Conservation (phyloP, 129 eudicot genomes). For the Centaurea solstitialis region DNA sequence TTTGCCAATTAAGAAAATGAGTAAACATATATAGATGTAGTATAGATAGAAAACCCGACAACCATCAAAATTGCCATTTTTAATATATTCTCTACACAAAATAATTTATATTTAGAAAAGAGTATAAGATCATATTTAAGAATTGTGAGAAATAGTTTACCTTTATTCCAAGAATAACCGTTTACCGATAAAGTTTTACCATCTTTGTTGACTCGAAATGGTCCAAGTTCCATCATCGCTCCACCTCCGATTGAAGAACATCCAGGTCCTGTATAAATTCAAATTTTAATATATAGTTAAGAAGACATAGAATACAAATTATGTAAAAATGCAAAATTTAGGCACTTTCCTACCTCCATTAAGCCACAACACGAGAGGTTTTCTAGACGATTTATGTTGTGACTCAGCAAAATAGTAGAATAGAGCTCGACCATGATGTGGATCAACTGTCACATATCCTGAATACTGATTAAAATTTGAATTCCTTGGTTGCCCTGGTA, state of each 20-base stretch:
- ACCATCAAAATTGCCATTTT: background rate
- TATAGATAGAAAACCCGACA: background rate
- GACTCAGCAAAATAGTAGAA: constrained; percentile 56
- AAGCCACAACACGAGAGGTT: constrained; percentile 88
- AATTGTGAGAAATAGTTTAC: constrained; percentile 26
- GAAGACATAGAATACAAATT: background rate
- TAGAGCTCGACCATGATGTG: constrained; percentile 43
- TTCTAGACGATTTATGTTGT: constrained; percentile 16
- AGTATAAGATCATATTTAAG: background rate
- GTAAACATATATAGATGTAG: background rate
- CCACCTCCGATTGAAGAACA: constrained; percentile 94
- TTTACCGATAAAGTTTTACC: constrained; percentile 62
- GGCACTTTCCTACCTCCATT: constrained; percentile 66
- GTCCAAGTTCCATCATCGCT: constrained; percentile 79
- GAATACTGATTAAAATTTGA: constrained; percentile 54
- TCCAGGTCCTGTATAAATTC: constrained; percentile 66
- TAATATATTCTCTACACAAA: background rate
- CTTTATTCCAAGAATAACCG: constrained; percentile 66
- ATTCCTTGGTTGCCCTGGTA: constrained; percentile 58
- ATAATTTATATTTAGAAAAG: background rate
- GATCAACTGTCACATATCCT: constrained; percentile 61
- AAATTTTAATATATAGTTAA: background rate
- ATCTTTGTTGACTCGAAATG: constrained; percentile 58
- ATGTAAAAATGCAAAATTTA: background rate
- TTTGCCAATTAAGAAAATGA: background rate